phyloP scores from a whole-genome alignment of 306 rosid genomes.

The Castanospermum australe region DNA sequence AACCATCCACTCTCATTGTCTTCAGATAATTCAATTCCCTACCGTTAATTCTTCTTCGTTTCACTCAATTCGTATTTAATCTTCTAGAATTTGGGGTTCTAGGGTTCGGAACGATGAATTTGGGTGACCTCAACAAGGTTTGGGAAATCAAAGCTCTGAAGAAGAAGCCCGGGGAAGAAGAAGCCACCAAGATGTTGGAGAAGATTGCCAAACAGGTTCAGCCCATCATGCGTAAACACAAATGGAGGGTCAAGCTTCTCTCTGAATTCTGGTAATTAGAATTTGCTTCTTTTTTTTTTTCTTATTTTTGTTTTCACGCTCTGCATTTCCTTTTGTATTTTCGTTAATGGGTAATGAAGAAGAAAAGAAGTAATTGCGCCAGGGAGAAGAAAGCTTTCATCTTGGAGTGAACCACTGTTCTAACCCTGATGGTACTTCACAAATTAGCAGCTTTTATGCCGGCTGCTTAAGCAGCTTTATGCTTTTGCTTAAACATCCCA shows the following conservation, averaged over 20 bases:
- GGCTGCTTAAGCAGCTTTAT: not conserved
- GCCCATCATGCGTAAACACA: slow-evolving; percentile 85
- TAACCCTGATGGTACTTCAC: not conserved
- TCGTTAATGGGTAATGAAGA: not conserved
- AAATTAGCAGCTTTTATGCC: not conserved
- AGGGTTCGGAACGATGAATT: slow-evolving; percentile 47
- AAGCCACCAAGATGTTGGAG: slow-evolving; percentile 74
- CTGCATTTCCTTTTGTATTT: slow-evolving; percentile 3
- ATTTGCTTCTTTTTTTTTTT: not conserved
- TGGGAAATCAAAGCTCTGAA: slow-evolving; percentile 86
- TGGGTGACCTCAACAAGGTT: slow-evolving; percentile 72
- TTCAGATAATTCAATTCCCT: not conserved
- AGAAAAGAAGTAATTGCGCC: not conserved
- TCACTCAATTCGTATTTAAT: not conserved
- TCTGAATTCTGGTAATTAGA: slow-evolving; percentile 75
- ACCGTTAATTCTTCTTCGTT: not conserved
- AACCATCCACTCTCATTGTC: not conserved
- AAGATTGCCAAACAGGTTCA: slow-evolving; percentile 89
- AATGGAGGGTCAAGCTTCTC: slow-evolving; percentile 90
- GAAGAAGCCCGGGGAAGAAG: slow-evolving; percentile 66
- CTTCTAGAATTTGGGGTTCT: not conserved
- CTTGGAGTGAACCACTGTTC: not conserved
- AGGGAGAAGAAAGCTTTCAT: not conserved
- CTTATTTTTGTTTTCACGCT: not conserved
- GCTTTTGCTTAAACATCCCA: not conserved